phyloP scores from a whole-genome alignment of 1,284 basidiomycete genomes.

The Farysia itapuensis region DNA sequence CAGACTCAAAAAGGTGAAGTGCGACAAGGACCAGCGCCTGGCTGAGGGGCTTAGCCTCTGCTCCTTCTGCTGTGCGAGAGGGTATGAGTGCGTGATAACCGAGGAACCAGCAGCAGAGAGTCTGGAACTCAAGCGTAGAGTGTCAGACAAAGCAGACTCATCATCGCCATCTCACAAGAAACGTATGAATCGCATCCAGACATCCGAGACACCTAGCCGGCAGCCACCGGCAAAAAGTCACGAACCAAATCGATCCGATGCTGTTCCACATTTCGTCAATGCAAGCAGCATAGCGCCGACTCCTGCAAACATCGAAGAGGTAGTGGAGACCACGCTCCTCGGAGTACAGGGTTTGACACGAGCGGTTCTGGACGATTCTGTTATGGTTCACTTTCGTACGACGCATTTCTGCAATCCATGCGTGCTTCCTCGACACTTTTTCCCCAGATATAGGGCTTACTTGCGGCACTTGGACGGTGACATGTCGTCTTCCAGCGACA shows the following conservation, averaged over 20 bases:
- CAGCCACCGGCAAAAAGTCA: too few species aligned
- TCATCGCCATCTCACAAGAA: too few species aligned
- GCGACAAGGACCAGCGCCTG: constrained; percentile 35
- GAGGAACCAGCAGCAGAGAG: constrained; percentile 8
- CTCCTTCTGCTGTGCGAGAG: constrained; percentile 21
- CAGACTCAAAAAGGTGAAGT: constrained; percentile 37
- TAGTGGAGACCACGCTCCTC: constrained; percentile 17
- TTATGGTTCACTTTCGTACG: constrained; percentile 17
- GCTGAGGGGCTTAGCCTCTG: constrained; percentile 28
- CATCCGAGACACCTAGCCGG: too few species aligned
- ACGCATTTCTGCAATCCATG: constrained; percentile 31
- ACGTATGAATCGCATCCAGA: too few species aligned
- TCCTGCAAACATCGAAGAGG: too few species aligned
- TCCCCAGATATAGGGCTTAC: constrained; percentile 15
- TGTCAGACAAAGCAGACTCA: too few species aligned
- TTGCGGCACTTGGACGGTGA: constrained; percentile 15
- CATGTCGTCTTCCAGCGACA: constrained; percentile 3
- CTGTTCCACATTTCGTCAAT: too few species aligned
- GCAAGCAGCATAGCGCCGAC: too few species aligned
- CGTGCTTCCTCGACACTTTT: constrained; percentile 18
- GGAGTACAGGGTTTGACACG: constrained; percentile 25
- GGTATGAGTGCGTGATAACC: constrained; percentile 30
- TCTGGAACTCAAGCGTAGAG: too few species aligned
- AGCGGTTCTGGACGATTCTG: constrained; percentile 15
- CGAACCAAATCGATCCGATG: too few species aligned